These are phyloP conservation scores for Venturia aucupariae DNA, from an alignment of 2,329 filamentous ascomycete species.

Conservation along the genomic window DNA sequence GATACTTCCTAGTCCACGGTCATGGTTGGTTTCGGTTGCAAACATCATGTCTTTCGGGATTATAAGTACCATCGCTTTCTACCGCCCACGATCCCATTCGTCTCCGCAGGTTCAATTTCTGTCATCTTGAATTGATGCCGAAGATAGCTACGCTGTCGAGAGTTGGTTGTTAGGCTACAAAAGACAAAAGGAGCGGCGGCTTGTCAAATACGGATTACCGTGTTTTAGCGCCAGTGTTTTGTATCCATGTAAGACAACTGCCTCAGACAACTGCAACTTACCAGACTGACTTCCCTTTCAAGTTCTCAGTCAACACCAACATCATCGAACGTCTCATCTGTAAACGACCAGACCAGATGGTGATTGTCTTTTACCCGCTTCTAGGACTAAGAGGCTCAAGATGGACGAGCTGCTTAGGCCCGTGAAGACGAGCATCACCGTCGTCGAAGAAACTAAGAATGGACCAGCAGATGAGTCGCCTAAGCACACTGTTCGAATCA, in stretches of 20 bases:
- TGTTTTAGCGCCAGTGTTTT: not conserved
- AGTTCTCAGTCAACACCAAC: not conserved
- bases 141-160: not conserved
- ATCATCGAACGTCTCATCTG: not conserved
- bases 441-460: slow-evolving; percentile 7
- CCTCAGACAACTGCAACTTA: not conserved
- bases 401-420: slow-evolving; percentile 44
- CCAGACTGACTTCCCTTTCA: not conserved
- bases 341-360: not conserved
- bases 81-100: not conserved
- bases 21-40: not conserved
- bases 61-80: not conserved
- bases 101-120: not conserved
- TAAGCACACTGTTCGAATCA: not conserved
- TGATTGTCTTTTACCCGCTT: no score
- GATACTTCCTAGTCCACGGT: slow-evolving; percentile 57
- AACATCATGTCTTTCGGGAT: not conserved
- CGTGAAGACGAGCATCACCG: slow-evolving; percentile 32
- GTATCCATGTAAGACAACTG: no score
- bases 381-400: slow-evolving; percentile 15
- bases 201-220: not conserved
- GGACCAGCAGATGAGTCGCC: not conserved
- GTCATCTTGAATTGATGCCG: not conserved
- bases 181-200: not conserved
- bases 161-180: not conserved